Percentiles rank a stretch among this genome's conserved stretches.
Evolutionary conservation across 2,329 filamentous ascomycete genomes (phyloP).

Genomic region (Fusarium sarcochroum): DNA sequence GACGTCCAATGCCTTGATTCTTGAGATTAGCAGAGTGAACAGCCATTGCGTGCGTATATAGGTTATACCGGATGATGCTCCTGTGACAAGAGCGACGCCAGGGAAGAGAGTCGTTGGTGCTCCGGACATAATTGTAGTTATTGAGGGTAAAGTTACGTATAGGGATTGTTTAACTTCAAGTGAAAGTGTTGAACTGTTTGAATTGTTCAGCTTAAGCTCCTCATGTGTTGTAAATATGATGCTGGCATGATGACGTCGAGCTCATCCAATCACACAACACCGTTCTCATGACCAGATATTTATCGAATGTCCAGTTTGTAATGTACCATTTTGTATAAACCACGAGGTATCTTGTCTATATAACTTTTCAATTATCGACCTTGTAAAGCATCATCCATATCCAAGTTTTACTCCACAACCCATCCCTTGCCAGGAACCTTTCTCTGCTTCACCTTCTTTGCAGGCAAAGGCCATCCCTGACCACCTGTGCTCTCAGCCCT

Average conservation of each 20-base stretch:
- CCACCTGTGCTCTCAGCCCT: conserved; percentile 76
- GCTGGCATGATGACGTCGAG: conserved; percentile 26
- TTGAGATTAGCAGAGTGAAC: background rate
- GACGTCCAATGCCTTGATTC: conserved; percentile 31
- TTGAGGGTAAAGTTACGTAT: background rate
- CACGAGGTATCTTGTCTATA: conserved; percentile 46
- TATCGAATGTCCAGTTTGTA: background rate
- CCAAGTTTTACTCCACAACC: conserved; percentile 70
- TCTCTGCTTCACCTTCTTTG: conserved; percentile 86
- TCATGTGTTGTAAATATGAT: conserved; percentile 1
- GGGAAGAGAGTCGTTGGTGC: conserved; percentile 43
- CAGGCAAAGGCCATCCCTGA: conserved; percentile 86
- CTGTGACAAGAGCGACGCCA: conserved; percentile 52
- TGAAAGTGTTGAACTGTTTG: background rate
- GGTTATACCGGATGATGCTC: conserved; percentile 50
- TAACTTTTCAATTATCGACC: conserved; percentile 25
- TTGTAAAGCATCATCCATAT: background rate
- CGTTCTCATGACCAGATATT: background rate
- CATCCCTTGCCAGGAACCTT: conserved; percentile 81
- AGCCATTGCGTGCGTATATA: background rate
- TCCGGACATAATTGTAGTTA: conserved; percentile 8
- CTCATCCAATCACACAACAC: conserved; percentile 18
- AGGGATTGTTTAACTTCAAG: background rate
- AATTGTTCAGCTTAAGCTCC: background rate
- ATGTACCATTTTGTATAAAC: conserved; percentile 17